These are phyloP conservation scores for Trichoderma reesei DNA, from an alignment of 495 filamentous ascomycete species.

Conservation along the genomic window DNA sequence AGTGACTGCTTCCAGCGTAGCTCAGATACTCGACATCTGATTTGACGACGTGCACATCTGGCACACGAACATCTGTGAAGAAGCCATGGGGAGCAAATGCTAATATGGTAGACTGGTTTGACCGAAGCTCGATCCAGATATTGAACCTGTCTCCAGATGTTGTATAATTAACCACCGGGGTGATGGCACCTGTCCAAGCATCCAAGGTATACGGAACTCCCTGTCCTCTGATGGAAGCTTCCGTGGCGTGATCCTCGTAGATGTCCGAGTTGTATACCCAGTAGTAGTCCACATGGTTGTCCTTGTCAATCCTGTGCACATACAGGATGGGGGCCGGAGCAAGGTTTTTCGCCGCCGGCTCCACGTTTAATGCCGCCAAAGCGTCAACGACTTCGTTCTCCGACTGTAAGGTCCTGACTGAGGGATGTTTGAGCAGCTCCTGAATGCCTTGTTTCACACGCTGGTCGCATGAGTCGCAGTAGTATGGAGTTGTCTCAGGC, in stretches of 20 bases:
- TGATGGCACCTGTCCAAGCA: slow-evolving; percentile 2
- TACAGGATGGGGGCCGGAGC: not conserved
- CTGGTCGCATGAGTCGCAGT: slow-evolving; percentile 5
- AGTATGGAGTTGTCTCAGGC: slow-evolving; percentile 8
- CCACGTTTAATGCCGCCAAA: not conserved
- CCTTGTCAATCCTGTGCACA: not conserved
- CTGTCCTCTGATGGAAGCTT: slow-evolving; percentile 1
- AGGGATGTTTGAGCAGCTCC: not conserved
- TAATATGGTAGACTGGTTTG: slow-evolving; percentile 7
- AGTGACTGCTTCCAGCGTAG: slow-evolving; percentile 4
- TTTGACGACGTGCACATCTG: not conserved
- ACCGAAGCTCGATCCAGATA: slow-evolving; percentile 7
- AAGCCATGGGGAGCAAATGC: not conserved
- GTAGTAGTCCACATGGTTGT: slow-evolving; percentile 9
- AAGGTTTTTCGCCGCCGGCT: slow-evolving; percentile 1
- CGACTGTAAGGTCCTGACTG: not conserved
- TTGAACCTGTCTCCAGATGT: slow-evolving; percentile 9
- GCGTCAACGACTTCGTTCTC: slow-evolving; percentile 3
- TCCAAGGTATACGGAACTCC: slow-evolving; percentile 8
- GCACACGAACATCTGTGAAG: not conserved
- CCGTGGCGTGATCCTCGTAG: slow-evolving; percentile 8
- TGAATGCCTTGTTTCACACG: not conserved
- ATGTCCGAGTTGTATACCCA: slow-evolving; percentile 10
- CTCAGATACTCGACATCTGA: slow-evolving; percentile 6
- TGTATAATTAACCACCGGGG: slow-evolving; percentile 5